phyloP scores from a whole-genome alignment of 257 asterid species.

The Cinchona pubescens region DNA sequence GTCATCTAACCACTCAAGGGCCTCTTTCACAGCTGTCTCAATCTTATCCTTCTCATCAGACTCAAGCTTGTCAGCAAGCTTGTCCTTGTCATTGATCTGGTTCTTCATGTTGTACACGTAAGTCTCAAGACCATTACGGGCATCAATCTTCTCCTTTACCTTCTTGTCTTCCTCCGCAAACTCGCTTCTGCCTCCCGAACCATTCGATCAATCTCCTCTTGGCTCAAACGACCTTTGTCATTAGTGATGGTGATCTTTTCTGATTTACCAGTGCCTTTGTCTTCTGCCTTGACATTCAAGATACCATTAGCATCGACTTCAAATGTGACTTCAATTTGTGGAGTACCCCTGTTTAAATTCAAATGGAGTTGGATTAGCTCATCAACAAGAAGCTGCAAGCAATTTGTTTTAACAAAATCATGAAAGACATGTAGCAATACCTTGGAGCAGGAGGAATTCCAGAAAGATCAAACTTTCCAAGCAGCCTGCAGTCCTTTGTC shows the following conservation, averaged over 20 bases:
- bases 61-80: conserved; percentile 86
- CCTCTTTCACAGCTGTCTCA: conserved; percentile 85
- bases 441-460: conserved; percentile 98
- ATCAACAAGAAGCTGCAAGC: not conserved
- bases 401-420: not conserved
- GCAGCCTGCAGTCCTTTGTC: conserved; percentile 87
- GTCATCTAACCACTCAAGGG: conserved; percentile 92
- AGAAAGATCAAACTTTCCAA: conserved; percentile 82
- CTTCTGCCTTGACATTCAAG: conserved; percentile 89
- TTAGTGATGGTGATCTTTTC: conserved; percentile 95
- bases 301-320: conserved; percentile 96
- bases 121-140: conserved; percentile 80
- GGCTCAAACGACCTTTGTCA: conserved; percentile 93
- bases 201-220: conserved; percentile 93
- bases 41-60: conserved; percentile 91
- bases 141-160: conserved; percentile 78
- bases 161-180: conserved; percentile 96
- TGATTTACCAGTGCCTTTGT: conserved; percentile 83
- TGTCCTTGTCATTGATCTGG: conserved; percentile 88
- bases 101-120: conserved; percentile 93
- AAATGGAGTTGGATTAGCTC: not conserved
- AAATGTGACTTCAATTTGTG: conserved; percentile 91
- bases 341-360: conserved; percentile 69
- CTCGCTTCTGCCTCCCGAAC: conserved; percentile 88
- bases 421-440: conserved; percentile 23